Conservation (phyloP, 2,329 filamentous ascomycete genomes). For the Balansia obtecta region DNA sequence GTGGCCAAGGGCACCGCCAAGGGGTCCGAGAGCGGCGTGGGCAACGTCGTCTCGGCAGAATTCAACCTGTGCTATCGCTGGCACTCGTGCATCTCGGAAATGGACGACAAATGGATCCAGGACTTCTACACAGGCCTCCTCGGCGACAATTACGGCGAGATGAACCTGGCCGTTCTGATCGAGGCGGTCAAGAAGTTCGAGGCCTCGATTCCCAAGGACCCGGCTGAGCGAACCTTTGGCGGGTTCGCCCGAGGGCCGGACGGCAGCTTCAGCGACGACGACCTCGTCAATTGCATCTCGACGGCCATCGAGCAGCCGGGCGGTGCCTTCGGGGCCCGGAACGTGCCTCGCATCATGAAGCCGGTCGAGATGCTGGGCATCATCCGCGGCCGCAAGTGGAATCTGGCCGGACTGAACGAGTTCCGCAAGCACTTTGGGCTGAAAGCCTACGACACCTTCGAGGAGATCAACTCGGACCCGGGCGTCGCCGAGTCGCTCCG, state of each 20-base stretch:
- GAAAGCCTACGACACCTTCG: slow-evolving; percentile 63
- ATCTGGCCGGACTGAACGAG: slow-evolving; percentile 68
- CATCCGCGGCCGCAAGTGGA: slow-evolving; percentile 64
- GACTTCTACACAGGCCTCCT: slow-evolving; percentile 53
- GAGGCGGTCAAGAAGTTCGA: slow-evolving; percentile 52
- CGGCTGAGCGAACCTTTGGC: slow-evolving; percentile 55
- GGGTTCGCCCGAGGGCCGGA: slow-evolving; percentile 50
- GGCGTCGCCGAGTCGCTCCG: slow-evolving; percentile 53
- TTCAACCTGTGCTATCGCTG: slow-evolving; percentile 84
- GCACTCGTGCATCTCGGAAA: slow-evolving; percentile 62
- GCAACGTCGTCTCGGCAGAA: slow-evolving; percentile 75
- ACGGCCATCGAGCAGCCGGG: slow-evolving; percentile 66
- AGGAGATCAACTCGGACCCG: slow-evolving; percentile 72
- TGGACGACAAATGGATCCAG: slow-evolving; percentile 72
- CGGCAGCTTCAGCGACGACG: slow-evolving; percentile 63
- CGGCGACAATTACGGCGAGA: slow-evolving; percentile 36
- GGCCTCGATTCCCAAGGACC: slow-evolving; percentile 48
- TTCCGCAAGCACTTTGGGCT: slow-evolving; percentile 74
- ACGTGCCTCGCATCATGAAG: slow-evolving; percentile 61
- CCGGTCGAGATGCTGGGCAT: slow-evolving; percentile 74
- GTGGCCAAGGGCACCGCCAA: slow-evolving; percentile 38
- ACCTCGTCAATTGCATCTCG: slow-evolving; percentile 57
- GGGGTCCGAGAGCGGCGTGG: slow-evolving; percentile 56
- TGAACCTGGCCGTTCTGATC: slow-evolving; percentile 50
- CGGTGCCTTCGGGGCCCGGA: slow-evolving; percentile 59